phyloP scores from a whole-genome alignment of 495 filamentous ascomycete genomes.

The Baudoinia panamericana region DNA sequence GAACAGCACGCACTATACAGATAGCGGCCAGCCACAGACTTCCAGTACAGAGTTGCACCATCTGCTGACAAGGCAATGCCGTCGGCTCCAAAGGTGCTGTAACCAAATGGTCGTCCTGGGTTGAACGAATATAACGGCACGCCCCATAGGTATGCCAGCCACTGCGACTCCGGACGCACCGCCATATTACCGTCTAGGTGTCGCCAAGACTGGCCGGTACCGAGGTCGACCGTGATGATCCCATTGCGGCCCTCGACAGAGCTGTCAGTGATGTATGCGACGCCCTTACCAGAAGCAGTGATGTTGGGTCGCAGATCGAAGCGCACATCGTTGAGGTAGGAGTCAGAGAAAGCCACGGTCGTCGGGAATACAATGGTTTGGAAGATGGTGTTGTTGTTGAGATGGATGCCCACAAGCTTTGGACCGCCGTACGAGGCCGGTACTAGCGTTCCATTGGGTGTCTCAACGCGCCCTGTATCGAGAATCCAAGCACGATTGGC shows the following conservation, averaged over 20 bases:
- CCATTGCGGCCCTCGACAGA: constrained; percentile 33
- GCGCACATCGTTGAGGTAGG: constrained; percentile 37
- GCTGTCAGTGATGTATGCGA: constrained; percentile 38
- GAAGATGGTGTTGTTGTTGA: constrained; percentile 31
- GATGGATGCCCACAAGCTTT: constrained; percentile 33
- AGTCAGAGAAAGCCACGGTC: constrained; percentile 31
- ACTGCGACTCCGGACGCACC: constrained; percentile 29
- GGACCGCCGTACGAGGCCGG: constrained; percentile 31
- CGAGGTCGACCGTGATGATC: constrained; percentile 35
- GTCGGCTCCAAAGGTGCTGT: constrained; percentile 28
- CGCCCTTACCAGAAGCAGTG: constrained; percentile 27
- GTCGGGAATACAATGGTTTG: constrained; percentile 36
- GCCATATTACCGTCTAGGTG: constrained; percentile 29
- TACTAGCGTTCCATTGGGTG: constrained; percentile 30
- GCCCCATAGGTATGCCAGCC: constrained; percentile 35
- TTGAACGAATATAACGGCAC: constrained; percentile 23
- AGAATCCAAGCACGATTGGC: constrained; percentile 36
- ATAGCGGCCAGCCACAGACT: constrained; percentile 23
- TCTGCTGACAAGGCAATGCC: constrained; percentile 32
- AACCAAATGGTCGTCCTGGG: constrained; percentile 20
- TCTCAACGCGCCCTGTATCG: constrained; percentile 34
- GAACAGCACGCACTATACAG: too few relatives aligned
- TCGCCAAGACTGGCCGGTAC: constrained; percentile 34
- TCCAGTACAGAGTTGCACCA: constrained; percentile 29
- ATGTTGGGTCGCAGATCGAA: constrained; percentile 33